Evolutionary conservation across 495 filamentous ascomycete genomes (phyloP).

Genomic region (Saxophila tyrrhenica): DNA sequence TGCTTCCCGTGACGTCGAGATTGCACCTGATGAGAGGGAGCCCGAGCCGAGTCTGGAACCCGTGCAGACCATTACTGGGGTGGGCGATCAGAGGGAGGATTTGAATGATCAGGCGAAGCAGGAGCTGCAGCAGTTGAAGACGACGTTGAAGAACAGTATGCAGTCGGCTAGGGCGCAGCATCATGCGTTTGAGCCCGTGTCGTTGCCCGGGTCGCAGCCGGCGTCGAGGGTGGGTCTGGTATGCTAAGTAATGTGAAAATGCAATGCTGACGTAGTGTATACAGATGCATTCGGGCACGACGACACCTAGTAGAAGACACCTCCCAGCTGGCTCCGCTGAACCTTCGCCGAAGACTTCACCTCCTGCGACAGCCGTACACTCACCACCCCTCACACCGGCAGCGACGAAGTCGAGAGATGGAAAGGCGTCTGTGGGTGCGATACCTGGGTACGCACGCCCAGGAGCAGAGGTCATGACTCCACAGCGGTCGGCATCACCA

Average conservation of each 20-base stretch:
- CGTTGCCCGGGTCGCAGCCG: slow-evolving; percentile 52
- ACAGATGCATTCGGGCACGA: slow-evolving; percentile 38
- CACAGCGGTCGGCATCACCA: slow-evolving; percentile 34
- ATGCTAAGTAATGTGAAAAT: slow-evolving; percentile 9
- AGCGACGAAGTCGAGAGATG: slow-evolving; percentile 50
- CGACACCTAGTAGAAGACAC: slow-evolving; percentile 17
- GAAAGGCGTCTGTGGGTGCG: slow-evolving; percentile 20
- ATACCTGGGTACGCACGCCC: slow-evolving; percentile 4
- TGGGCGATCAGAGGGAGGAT: slow-evolving; percentile 24
- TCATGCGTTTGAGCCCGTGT: slow-evolving; percentile 78
- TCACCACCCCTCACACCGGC: slow-evolving; percentile 86
- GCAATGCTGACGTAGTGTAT: slow-evolving; percentile 20
- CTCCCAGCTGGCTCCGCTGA: slow-evolving; percentile 31
- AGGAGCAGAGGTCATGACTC: slow-evolving; percentile 52
- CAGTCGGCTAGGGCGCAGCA: slow-evolving; percentile 74
- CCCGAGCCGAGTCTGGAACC: slow-evolving; percentile 24
- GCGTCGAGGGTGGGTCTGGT: slow-evolving; percentile 19
- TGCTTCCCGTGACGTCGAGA: slow-evolving; percentile 67
- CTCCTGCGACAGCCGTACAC: slow-evolving; percentile 53
- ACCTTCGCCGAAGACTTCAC: slow-evolving; percentile 37
- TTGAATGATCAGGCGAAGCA: slow-evolving; percentile 45
- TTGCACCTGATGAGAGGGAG: slow-evolving; percentile 48
- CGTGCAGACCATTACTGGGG: slow-evolving; percentile 20
- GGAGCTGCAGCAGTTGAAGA: slow-evolving; percentile 60
- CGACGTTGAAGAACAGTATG: slow-evolving; percentile 57